phyloP scores from a whole-genome alignment of 345 rosid species.

The Lepidium didymum region DNA sequence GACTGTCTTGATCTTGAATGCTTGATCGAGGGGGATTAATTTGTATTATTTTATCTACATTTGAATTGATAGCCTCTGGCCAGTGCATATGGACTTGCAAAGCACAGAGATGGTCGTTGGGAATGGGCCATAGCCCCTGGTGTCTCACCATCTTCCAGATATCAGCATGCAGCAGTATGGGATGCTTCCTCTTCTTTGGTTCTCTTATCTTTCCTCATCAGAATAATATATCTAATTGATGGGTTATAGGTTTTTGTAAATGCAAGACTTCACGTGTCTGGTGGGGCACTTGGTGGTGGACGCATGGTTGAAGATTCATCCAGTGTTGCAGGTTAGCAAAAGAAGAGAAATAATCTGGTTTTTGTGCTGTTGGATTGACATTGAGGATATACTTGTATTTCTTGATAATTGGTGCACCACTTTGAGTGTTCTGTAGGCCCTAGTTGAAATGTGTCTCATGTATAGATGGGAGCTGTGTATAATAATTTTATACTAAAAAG shows the following conservation, averaged over 20 bases:
- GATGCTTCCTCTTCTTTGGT: slow-evolving; percentile 4
- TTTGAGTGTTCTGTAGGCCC: slow-evolving; percentile 4
- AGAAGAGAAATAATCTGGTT: not conserved
- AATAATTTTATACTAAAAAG: not conserved
- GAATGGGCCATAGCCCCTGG: slow-evolving; percentile 99
- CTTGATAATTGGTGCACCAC: not conserved
- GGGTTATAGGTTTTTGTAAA: slow-evolving; percentile 72
- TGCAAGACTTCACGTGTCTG: slow-evolving; percentile 92
- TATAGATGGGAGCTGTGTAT: not conserved
- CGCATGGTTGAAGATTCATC: slow-evolving; percentile 98
- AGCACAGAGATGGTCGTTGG: slow-evolving; percentile 98
- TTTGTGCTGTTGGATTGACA: slow-evolving; percentile 5
- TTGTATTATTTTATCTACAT: not conserved
- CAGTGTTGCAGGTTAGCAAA: slow-evolving; percentile 71
- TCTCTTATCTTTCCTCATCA: slow-evolving; percentile 1
- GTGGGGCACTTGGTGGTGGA: slow-evolving; percentile 98
- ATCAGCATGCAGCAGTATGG: slow-evolving; percentile 95
- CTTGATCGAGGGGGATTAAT: not conserved
- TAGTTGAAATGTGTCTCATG: slow-evolving; percentile 6
- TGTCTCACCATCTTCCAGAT: slow-evolving; percentile 92
- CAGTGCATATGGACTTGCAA: slow-evolving; percentile 95
- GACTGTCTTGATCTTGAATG: slow-evolving; percentile 10
- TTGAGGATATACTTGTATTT: not conserved
- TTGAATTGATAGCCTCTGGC: slow-evolving; percentile 61
- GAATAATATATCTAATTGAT: slow-evolving; percentile 8